These are phyloP conservation scores for Fremontodendron californicum DNA, from an alignment of 345 rosid species.

Conservation along the genomic window DNA sequence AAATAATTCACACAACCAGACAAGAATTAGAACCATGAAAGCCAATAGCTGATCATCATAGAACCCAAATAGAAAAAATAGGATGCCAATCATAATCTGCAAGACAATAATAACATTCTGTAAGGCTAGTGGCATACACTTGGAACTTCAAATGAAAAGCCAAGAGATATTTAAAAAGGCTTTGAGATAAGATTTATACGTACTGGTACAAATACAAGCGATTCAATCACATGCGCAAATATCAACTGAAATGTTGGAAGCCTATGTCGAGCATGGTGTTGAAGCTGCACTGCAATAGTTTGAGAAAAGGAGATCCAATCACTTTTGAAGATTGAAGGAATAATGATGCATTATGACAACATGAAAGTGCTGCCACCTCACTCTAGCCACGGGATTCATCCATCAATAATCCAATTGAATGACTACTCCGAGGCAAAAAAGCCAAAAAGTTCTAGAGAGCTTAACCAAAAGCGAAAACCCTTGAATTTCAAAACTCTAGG, in stretches of 20 bases:
- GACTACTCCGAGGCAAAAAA: not conserved
- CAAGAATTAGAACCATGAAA: conserved; percentile 95
- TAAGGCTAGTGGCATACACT: not conserved
- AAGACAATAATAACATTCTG: conserved; percentile 15
- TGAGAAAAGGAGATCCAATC: conserved; percentile 33
- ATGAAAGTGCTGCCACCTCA: not conserved
- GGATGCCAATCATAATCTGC: conserved; percentile 99
- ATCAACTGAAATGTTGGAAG: conserved; percentile 97
- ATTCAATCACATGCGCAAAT: conserved; percentile 91
- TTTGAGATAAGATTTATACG: conserved; percentile 8
- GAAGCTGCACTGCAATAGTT: conserved; percentile 93
- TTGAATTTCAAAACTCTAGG: not conserved
- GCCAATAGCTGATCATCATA: conserved; percentile 97
- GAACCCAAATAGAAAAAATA: conserved; percentile 92
- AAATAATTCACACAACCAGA: conserved; percentile 94
- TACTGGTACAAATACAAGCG: conserved; percentile 98
- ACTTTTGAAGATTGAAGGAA: conserved; percentile 18
- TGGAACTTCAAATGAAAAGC: not conserved
- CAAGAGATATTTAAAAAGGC: not conserved
- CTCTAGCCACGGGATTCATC: not conserved
- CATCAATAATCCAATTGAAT: not conserved
- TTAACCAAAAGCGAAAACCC: conserved; percentile 5
- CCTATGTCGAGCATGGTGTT: conserved; percentile 95
- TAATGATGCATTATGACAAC: not conserved
- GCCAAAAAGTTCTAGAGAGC: not conserved